Conservation (phyloP, 352 stramenopile genomes). For the Globisporangium irregulare region DNA sequence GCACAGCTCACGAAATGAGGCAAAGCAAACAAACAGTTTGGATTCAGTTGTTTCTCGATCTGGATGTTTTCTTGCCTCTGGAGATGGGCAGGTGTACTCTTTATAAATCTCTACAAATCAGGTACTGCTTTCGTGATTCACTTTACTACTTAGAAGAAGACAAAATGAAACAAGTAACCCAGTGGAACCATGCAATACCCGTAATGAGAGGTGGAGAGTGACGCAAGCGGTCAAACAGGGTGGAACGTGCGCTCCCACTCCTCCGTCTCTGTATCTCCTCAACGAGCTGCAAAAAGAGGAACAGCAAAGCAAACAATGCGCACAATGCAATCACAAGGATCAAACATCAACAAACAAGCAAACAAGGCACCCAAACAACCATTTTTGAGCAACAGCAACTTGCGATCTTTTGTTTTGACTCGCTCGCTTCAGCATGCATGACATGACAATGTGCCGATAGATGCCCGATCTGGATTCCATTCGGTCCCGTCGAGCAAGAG, state of each 20-base stretch:
- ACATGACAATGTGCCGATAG: too few relatives aligned
- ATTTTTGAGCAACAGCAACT: too few relatives aligned
- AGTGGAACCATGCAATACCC: background rate
- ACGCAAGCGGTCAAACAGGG: conserved; percentile 12
- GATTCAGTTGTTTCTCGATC: background rate
- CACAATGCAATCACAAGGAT: too few relatives aligned
- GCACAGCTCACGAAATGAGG: background rate
- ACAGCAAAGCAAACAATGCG: too few relatives aligned
- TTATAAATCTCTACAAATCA: background rate
- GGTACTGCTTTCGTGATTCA: background rate
- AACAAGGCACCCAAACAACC: too few relatives aligned
- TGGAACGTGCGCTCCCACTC: conserved; percentile 9
- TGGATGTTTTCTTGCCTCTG: background rate
- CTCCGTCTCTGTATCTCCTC: background rate
- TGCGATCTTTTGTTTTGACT: too few relatives aligned
- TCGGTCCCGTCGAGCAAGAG: too few relatives aligned
- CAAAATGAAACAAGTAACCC: background rate
- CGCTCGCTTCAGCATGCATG: too few relatives aligned
- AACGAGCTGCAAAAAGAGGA: too few relatives aligned
- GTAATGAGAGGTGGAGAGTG: background rate
- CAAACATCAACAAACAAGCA: too few relatives aligned
- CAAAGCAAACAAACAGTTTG: background rate
- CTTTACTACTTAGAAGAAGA: background rate
- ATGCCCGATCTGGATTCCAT: too few relatives aligned
- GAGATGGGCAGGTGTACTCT: background rate